A percentile compares a stretch with the other conserved stretches of the same genome.
Evolutionary conservation across 2,329 filamentous ascomycete species (phyloP).

Genomic region (Sporothrix inflata): DNA sequence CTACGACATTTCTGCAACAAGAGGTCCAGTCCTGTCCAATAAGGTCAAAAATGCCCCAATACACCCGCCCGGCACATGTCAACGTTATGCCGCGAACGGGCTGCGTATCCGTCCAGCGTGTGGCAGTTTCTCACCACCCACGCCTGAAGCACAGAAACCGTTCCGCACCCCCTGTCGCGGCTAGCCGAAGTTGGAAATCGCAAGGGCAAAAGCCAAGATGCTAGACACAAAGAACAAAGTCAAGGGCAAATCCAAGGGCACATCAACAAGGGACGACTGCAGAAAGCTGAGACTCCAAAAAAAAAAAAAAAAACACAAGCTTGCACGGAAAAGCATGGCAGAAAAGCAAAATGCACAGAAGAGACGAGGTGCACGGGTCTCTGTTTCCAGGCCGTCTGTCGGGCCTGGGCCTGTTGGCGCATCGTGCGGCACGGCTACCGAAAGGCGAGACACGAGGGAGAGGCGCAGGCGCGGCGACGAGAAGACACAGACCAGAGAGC

Average conservation of each 20-base stretch:
- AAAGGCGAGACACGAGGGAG: slow-evolving; percentile 10
- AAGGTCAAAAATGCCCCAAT: neutral
- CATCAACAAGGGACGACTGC: neutral
- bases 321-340: neutral
- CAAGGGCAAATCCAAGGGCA: neutral
- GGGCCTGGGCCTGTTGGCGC: neutral
- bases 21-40: neutral
- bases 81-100: slow-evolving; percentile 15
- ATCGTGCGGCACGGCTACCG: slow-evolving; percentile 15
- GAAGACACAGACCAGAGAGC: neutral
- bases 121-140: neutral
- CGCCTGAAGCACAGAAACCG: neutral
- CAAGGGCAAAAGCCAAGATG: neutral
- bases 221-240: neutral
- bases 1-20: neutral
- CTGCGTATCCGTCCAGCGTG: slow-evolving; percentile 7
- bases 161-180: slow-evolving; percentile 22
- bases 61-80: slow-evolving; percentile 20
- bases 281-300: neutral
- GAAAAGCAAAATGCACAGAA: neutral
- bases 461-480: neutral
- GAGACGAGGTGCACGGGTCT: neutral
- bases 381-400: neutral
- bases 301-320: neutral
- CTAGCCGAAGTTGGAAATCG: slow-evolving; percentile 21